Base-by-base conservation (phyloP, 495 filamentous ascomycete species). In the Pyrenula massariospora region DNA sequence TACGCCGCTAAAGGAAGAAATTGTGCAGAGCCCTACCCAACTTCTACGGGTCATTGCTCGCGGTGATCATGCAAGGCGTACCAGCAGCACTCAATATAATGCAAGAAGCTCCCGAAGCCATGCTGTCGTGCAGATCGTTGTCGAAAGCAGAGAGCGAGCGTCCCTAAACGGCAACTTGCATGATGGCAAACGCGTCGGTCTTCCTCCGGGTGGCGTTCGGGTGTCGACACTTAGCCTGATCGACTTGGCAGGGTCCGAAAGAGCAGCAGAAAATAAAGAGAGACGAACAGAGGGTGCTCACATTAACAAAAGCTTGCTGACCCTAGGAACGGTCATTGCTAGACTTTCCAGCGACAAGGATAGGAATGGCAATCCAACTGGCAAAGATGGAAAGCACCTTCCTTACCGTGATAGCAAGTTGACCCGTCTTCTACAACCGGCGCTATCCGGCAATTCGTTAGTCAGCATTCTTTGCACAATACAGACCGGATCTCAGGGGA, bases 391-490 rank as follows among this genome's bases (percentile, higher is more conserved):
- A 48, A 90, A 91, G 69, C 93, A 98, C 80, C 66, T 98, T 56
- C 93, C 93, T 2, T 97, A 96, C 69, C 79, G 93, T 62, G 94
- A 98, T 68, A 95, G 90, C 77, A 98, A 98, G 69, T 83, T 98
- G 56, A 98, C 93, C 21, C 77, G 93, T 67, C 71, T 98, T 24
- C 76, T 98, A 24, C 93, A 98, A 69, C 89, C 90, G 54, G 94
- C 93, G 5, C 73, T 98, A 52, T 95, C 91, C 1, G 93, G 93
- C 21, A 87, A 91, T 65, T 96, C 93, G 12, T 81, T 98, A 2
- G 88, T 98, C 58, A 96, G 90, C 63, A 98, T 98, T 67, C 84
- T 98, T 21, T 98, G 93, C 63, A 98, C 93, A 0, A 88, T 97
- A 56, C 86, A 93, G 62, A 79, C 93, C 36, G 86, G 88, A 0